Conservation (phyloP, 23 red algal species). For the Gracilaria gracilis region DNA sequence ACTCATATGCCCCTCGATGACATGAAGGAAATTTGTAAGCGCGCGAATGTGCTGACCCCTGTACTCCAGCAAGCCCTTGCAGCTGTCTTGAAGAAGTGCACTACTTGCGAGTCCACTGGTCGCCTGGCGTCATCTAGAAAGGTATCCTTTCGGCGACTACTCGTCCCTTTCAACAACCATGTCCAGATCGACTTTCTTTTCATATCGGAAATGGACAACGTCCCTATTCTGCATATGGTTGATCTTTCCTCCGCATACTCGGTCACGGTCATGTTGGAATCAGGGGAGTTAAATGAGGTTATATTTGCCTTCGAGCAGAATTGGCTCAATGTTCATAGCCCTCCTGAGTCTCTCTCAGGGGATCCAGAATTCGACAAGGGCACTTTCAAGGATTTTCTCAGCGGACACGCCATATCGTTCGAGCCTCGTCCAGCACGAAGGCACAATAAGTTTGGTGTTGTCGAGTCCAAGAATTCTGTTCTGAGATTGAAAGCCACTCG, state of each 20-base stretch:
- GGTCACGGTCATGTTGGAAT: background rate
- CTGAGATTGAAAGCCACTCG: background rate
- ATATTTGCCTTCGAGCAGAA: constrained; percentile 10
- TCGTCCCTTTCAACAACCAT: constrained; percentile 40
- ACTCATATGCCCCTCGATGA: constrained; percentile 38
- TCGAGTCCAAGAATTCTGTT: constrained; percentile 30
- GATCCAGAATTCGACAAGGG: constrained; percentile 46
- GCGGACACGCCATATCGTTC: background rate
- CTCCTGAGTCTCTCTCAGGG: background rate
- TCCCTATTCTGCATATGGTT: constrained; percentile 54
- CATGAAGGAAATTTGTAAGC: constrained; percentile 25
- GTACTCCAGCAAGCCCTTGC: constrained; percentile 1
- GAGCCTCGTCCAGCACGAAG: constrained; percentile 12
- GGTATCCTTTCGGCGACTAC: constrained; percentile 40
- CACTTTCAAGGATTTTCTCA: background rate
- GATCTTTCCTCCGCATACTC: constrained; percentile 24
- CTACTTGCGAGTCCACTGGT: constrained; percentile 12
- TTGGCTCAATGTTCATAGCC: constrained; percentile 24
- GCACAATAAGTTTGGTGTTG: constrained; percentile 47
- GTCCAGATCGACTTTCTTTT: constrained; percentile 50
- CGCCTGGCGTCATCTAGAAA: constrained; percentile 1
- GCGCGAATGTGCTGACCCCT: constrained; percentile 20
- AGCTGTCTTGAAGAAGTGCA: background rate
- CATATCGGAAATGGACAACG: constrained; percentile 11
- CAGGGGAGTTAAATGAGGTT: constrained; percentile 5